Conservation (phyloP, 768 basidiomycete species). For the Pleurotus cornucopiae region DNA sequence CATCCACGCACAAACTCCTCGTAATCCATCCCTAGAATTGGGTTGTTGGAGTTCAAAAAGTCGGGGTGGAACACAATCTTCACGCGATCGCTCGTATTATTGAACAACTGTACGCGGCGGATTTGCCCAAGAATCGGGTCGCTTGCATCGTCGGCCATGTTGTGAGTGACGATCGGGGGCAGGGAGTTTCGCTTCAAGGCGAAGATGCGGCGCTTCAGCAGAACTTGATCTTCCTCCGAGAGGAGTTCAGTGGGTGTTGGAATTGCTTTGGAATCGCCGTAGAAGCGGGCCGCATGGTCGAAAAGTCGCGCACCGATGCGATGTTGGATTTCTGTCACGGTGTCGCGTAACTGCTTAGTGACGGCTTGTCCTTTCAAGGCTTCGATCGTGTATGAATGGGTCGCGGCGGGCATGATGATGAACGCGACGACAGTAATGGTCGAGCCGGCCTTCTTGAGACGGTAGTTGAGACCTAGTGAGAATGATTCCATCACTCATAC, state of each 20-base stretch:
- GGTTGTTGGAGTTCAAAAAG: conserved; percentile 97
- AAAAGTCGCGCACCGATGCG: conserved; percentile 90
- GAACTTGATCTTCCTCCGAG: conserved; percentile 88
- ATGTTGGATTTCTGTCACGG: conserved; percentile 93
- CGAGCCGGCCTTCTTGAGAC: conserved; percentile 54
- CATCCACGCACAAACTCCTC: conserved; percentile 99
- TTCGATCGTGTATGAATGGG: conserved; percentile 95
- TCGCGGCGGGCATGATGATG: conserved; percentile 97
- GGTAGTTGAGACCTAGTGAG: conserved; percentile 42
- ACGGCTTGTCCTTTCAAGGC: conserved; percentile 96
- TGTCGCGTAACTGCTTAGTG: conserved; percentile 93
- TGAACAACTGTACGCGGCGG: conserved; percentile 91
- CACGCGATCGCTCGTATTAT: conserved; percentile 81
- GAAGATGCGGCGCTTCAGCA: conserved; percentile 94
- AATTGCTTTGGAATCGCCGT: conserved; percentile 69
- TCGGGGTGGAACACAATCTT: conserved; percentile 98
- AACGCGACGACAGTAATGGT: conserved; percentile 91
- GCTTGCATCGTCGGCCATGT: conserved; percentile 90
- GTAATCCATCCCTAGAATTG: conserved; percentile 94
- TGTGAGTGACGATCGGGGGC: conserved; percentile 98
- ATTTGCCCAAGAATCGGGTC: conserved; percentile 97
- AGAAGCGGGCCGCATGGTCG: conserved; percentile 87
- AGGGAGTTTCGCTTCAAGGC: conserved; percentile 92
- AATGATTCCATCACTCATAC: no score
- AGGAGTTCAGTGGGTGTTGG: conserved; percentile 75